Evolutionary conservation across 257 asterid genomes (phyloP).

Genomic region (Gentiana straminea): DNA sequence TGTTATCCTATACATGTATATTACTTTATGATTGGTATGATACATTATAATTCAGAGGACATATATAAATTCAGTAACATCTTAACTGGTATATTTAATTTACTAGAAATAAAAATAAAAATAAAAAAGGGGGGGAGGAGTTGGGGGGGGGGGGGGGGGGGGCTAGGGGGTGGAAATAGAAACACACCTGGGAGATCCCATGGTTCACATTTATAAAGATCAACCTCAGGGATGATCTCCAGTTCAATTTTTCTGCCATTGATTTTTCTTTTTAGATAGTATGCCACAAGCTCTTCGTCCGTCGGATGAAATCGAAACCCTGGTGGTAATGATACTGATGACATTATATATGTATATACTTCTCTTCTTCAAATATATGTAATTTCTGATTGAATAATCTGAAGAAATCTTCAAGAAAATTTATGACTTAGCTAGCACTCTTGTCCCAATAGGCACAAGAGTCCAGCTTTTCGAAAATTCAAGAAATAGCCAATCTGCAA

Average conservation of each 20-base stretch:
- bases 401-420: not conserved
- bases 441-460: not conserved
- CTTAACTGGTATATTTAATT: too few species aligned
- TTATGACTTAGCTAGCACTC: slow-evolving; percentile 8
- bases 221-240: slow-evolving; percentile 92
- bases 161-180: not conserved
- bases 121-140: too few species aligned
- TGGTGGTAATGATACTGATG: slow-evolving; percentile 94
- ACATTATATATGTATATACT: slow-evolving; percentile 28
- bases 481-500: slow-evolving; percentile 6
- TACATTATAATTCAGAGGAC: too few species aligned
- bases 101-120: not conserved
- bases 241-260: slow-evolving; percentile 85
- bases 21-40: not conserved
- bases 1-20: not conserved
- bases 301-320: slow-evolving; percentile 99
- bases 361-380: not conserved
- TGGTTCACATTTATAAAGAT: slow-evolving; percentile 98
- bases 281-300: slow-evolving; percentile 94
- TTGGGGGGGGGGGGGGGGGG: too few species aligned
- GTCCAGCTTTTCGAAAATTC: slow-evolving; percentile 7
- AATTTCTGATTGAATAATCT: not conserved
- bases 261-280: slow-evolving; percentile 83
- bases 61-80: too few species aligned
- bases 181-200: slow-evolving; percentile 90